Base-by-base conservation (phyloP, 805 yeast species). In the Candida pseudofarinosa region DNA sequence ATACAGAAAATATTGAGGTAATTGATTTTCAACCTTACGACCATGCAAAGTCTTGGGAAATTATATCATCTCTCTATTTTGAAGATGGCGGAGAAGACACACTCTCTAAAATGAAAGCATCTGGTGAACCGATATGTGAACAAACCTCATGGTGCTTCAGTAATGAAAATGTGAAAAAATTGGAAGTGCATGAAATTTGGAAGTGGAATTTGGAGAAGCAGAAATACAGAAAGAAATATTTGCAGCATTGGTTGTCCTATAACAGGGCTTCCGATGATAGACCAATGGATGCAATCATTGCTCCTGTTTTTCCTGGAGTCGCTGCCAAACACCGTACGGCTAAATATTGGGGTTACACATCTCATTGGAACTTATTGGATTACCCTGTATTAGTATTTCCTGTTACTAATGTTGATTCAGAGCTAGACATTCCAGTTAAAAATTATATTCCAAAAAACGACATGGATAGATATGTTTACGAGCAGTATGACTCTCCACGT, bases 341-440 rank as follows among this genome's bases (percentile, higher is more conserved):
- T 6, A 50, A 47, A 19, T 54, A 54, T 34, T 54, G 59, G 59
- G 54, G 53, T 8, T 54, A 53, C 39, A 51, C 53, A 10, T 38
- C 48, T 32, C 49, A 47, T 33, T 54, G 56, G 55, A 54, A 53
- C 34, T 42, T 51, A 10, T 38, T 54, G 20, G 58, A 53, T 37
- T 49, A 49, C 28, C 58, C 56, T n/a, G 50, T 43, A 3, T 14
- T 52, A 6, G 53, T 49, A 3, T 44, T 51, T 20, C 57, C 56
- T 6, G 51, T 48, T 8, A 48, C 53, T 10, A 51, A 33, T 28
- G 6, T 23, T 10, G 52, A 49, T 35, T 33, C 38, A 17, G 39
- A 38, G n/a, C 41, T 47, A 10, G 57, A 54, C 33, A 10, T 19
- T 14, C 44, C 50, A 19, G 42, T 28, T n/a, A 20, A 19, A 28